phyloP scores from a whole-genome alignment of 768 basidiomycete species.

The Exidia glandulosa region DNA sequence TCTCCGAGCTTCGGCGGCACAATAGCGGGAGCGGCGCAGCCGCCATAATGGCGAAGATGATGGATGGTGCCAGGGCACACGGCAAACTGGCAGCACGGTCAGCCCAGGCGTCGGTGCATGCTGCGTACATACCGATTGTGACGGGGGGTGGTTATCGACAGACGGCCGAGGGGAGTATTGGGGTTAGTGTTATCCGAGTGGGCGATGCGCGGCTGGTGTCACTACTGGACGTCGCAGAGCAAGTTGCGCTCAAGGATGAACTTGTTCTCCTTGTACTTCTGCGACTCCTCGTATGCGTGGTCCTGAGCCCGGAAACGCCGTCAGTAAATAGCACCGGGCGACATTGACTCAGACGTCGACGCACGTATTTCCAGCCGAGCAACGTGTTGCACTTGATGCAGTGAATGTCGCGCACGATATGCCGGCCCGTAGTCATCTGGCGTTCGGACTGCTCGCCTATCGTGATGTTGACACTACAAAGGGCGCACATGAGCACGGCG shows the following conservation, averaged over 20 bases:
- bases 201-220: not conserved
- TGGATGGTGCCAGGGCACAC: too few species aligned
- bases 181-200: not conserved
- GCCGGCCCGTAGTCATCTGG: conserved; percentile 93
- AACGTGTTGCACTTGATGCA: conserved; percentile 80
- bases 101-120: too few species aligned
- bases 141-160: too few species aligned
- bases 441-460: conserved; percentile 86
- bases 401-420: conserved; percentile 91
- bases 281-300: conserved; percentile 75
- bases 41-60: too few species aligned
- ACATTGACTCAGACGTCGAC: conserved; percentile 19
- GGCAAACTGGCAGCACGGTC: too few species aligned
- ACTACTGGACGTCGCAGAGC: conserved; percentile 73
- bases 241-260: conserved; percentile 93
- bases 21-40: too few species aligned
- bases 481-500: not conserved
- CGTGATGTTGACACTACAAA: conserved; percentile 73
- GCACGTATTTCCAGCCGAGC: conserved; percentile 98
- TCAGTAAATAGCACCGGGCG: not conserved
- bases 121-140: too few species aligned
- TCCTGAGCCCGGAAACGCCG: conserved; percentile 42
- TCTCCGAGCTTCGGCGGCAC: too few species aligned
- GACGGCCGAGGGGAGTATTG: not conserved
- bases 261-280: conserved; percentile 98